phyloP scores from a whole-genome alignment of 1,284 basidiomycete genomes.

The Marasmius tenuissimus region DNA sequence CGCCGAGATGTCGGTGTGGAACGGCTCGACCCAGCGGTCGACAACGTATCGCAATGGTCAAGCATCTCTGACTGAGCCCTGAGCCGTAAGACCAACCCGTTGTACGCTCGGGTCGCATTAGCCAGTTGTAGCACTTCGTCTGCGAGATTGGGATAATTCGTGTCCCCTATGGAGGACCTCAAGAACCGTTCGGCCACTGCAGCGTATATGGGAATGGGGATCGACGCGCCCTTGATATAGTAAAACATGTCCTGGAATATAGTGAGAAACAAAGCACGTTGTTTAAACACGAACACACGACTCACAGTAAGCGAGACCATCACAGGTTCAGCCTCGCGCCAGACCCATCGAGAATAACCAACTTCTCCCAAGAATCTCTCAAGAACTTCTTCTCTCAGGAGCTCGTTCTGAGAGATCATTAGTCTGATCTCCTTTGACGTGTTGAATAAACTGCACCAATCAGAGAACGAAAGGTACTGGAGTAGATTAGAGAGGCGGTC shows the following conservation, averaged over 20 bases:
- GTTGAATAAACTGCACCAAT: constrained; percentile 61
- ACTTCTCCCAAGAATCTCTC: constrained; percentile 66
- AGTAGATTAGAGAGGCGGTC: constrained; percentile 52
- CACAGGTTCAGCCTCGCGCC: constrained; percentile 59
- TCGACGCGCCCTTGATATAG: constrained; percentile 74
- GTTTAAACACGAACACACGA: constrained; percentile 4
- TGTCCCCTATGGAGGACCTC: constrained; percentile 32
- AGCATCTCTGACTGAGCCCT: constrained; percentile 69
- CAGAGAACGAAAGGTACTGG: constrained; percentile 56
- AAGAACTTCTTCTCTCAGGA: constrained; percentile 59
- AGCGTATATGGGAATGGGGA: constrained; percentile 68
- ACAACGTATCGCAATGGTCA: constrained; percentile 18
- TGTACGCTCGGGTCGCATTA: constrained; percentile 66
- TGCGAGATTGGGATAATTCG: neutral
- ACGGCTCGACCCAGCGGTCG: constrained; percentile 14
- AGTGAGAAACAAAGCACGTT: constrained; percentile 3
- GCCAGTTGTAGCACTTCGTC: neutral
- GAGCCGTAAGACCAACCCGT: constrained; percentile 69
- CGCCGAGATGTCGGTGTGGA: neutral
- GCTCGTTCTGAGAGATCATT: constrained; percentile 46
- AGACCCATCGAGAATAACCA: constrained; percentile 68
- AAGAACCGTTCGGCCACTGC: constrained; percentile 55
- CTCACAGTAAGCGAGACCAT: constrained; percentile 59
- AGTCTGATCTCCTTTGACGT: constrained; percentile 52
- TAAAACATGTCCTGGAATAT: constrained; percentile 62